A percentile compares a stretch with the other conserved stretches of the same genome.
Conservation (phyloP, 2,329 filamentous ascomycete genomes). For the Nigrograna mackinnonii region DNA sequence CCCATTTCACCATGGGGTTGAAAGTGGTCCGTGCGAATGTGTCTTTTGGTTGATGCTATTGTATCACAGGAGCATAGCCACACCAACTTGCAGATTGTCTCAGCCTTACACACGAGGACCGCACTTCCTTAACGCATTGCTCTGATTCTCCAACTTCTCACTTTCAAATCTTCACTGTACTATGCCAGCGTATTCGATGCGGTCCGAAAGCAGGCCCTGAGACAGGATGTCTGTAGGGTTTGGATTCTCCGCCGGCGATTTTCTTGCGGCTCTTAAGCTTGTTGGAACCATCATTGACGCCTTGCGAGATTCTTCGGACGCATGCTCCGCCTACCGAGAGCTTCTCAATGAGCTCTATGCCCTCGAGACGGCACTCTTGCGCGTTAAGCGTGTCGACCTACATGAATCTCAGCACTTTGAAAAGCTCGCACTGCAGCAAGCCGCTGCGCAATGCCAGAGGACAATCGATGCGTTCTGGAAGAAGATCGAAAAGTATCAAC, state of each 20-base stretch:
- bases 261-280: background rate
- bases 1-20: no score
- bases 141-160: no score
- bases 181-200: no score
- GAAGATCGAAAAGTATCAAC: background rate
- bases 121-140: no score
- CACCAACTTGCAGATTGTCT: no score
- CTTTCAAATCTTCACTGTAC: no score
- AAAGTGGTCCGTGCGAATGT: no score
- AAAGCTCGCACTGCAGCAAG: background rate
- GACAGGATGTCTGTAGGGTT: background rate
- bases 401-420: background rate
- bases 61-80: no score
- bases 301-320: background rate
- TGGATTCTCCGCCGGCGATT: slow-evolving; percentile 1
- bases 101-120: no score
- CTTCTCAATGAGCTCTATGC: background rate
- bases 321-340: background rate
- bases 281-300: background rate
- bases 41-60: no score
- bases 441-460: background rate
- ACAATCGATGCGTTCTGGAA: background rate
- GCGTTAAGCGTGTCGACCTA: background rate
- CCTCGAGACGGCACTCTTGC: background rate
- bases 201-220: no score